These are phyloP conservation scores for Tubosaeta sp. DNA, from an alignment of 768 basidiomycete genomes.

Conservation along the genomic window DNA sequence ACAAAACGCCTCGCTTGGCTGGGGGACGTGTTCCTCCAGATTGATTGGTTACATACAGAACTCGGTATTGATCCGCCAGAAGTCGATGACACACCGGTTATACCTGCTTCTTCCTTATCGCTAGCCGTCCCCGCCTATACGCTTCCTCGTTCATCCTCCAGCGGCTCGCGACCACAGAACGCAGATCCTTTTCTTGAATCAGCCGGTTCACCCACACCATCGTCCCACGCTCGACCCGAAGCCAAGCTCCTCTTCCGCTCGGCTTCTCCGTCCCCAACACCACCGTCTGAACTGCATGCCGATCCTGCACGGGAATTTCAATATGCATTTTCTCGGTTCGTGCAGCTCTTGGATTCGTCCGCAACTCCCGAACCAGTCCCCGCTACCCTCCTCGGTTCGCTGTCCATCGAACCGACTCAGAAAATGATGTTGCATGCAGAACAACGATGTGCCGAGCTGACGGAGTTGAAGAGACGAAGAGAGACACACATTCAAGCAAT, in stretches of 20 bases:
- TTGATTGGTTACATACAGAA: constrained; percentile 80
- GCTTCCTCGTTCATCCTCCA: constrained; percentile 44
- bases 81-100: constrained; percentile 39
- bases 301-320: constrained; percentile 41
- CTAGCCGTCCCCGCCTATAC: constrained; percentile 35
- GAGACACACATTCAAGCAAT: constrained; percentile 87
- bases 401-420: constrained; percentile 70
- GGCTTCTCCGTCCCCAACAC: constrained; percentile 11
- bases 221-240: constrained; percentile 35
- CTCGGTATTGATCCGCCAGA: constrained; percentile 69
- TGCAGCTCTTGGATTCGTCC: constrained; percentile 50
- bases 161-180: constrained; percentile 10
- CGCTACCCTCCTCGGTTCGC: constrained; percentile 23
- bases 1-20: constrained; percentile 64
- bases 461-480: constrained; percentile 67
- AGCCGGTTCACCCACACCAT: constrained; percentile 45
- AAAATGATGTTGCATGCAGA: constrained; percentile 73
- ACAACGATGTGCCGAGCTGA: constrained; percentile 52
- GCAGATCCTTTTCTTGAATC: constrained; percentile 28
- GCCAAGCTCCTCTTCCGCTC: constrained; percentile 34
- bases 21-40: constrained; percentile 61
- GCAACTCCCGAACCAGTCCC: constrained; percentile 19
- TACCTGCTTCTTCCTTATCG: constrained; percentile 34
- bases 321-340: constrained; percentile 58
- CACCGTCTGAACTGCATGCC: constrained; percentile 5